Percentiles rank a stretch among this genome's conserved stretches.
phyloP scores from a whole-genome alignment of 2,329 filamentous ascomycete genomes.

The Aspergillus ochraceoroseus region DNA sequence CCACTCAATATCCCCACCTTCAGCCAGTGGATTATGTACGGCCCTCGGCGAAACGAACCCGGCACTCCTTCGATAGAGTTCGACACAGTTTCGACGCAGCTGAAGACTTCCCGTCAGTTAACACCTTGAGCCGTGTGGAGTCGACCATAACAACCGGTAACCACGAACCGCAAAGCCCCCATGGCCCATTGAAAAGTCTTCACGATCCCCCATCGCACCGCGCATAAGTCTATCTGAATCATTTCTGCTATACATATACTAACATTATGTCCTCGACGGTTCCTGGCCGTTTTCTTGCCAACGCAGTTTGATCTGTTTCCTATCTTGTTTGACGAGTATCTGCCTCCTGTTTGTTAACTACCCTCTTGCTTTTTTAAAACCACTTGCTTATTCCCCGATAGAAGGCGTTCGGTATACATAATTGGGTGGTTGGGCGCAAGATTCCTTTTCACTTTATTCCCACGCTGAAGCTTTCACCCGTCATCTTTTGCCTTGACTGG shows the following conservation, averaged over 20 bases:
- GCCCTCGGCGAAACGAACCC: conserved; percentile 79
- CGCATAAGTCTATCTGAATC: conserved; percentile 26
- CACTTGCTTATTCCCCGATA: conserved; percentile 38
- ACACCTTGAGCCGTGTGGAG: conserved; percentile 77
- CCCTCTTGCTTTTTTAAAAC: conserved; percentile 8
- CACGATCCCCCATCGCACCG: conserved; percentile 32
- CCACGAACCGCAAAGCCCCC: conserved; percentile 28
- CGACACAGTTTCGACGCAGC: conserved; percentile 80
- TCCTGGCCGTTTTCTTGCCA: conserved; percentile 19
- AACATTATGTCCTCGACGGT: conserved; percentile 18
- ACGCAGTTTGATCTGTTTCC: conserved; percentile 23
- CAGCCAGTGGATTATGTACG: conserved; percentile 55
- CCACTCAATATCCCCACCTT: conserved; percentile 50
- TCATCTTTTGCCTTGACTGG: conserved; percentile 8
- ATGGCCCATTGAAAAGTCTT: conserved; percentile 33
- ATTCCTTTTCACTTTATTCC: conserved; percentile 17
- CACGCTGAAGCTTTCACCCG: conserved; percentile 4
- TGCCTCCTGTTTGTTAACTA: conserved; percentile 17
- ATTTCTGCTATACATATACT: conserved; percentile 30
- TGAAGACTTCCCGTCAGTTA: conserved; percentile 86
- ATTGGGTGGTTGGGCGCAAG: conserved; percentile 34
- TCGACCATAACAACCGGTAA: conserved; percentile 48
- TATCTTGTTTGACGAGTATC: conserved; percentile 30
- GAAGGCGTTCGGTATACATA: conserved; percentile 39
- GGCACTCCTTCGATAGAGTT: conserved; percentile 80